Base-by-base conservation (phyloP, 352 stramenopile genomes). In the Elongisporangium undulatum region DNA sequence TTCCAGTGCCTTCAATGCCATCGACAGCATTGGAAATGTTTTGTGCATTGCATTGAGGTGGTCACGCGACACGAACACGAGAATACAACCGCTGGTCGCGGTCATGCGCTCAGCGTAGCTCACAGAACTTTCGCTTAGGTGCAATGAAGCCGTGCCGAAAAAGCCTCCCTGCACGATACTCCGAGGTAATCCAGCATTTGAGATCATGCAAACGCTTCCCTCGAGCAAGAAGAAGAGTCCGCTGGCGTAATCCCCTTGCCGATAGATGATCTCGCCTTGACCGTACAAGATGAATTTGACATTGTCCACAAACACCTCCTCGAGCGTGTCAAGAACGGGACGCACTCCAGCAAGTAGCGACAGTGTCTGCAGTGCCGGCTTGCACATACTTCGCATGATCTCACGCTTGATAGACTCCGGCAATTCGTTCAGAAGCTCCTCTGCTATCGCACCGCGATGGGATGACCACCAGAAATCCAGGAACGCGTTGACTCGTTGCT, bases 391-490 rank as follows among this genome's bases (percentile, higher is more conserved):
- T 0, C 60, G 63, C 8, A 85, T 53, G n/a, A 89, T 67, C 17
- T 83, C 63, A 0, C 75, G 77, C 16, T 78, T 79, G 45, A 89
- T 82, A 0, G 66, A 70, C 26, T 80, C 71, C 0, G 79, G 79
- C 1, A 89, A 62, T n/a, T 87, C 79, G 20, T 71, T 68, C 5
- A 89, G 24, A 0, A 89, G 51, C 3, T 87, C 72, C 4, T 66
- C 60, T 9, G 69, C 76, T 19, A 85, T 72, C 0, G 79, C 77
- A 6, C 79, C 79, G 8, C 75, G 75, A 52, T 89, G 79, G 0
- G 71, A 78, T 9, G 69, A 82, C 79, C 79, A 89, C 79, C 79
- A 89, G 62, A 86, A 89, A 23, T 89, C 79, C 7, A 89, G 54
- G 50, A 87, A 89, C 2, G 77, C 73, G 41, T 83, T 75, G 0